Evolutionary conservation across 805 yeast species (phyloP).

Genomic region (Kluyveromyces aestuarii): DNA sequence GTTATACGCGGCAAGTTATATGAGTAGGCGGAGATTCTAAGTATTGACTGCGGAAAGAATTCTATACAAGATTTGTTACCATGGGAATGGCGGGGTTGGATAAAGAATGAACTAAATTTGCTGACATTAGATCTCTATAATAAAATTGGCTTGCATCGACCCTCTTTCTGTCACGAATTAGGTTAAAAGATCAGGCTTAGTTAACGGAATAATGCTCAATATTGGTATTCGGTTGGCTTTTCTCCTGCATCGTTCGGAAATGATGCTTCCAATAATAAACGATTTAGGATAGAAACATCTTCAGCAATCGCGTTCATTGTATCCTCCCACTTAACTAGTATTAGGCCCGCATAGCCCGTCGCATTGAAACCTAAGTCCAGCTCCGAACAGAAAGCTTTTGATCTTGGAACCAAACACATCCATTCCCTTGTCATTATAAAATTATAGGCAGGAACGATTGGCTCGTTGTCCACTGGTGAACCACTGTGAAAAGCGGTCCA

Average conservation of each 20-base stretch:
- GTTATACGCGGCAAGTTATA: no score
- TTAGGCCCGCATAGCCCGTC: constrained; percentile 69
- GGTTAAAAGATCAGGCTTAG: no score
- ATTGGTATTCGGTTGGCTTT: constrained; percentile 56
- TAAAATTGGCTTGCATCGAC: no score
- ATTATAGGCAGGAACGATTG: constrained; percentile 54
- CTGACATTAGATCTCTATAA: no score
- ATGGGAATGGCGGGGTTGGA: no score
- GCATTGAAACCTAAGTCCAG: constrained; percentile 59
- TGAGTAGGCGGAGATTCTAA: no score
- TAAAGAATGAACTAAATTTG: no score
- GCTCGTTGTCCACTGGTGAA: constrained; percentile 4
- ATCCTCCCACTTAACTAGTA: constrained; percentile 63
- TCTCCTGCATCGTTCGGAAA: constrained; percentile 52
- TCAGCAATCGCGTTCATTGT: constrained; percentile 39
- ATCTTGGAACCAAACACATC: constrained; percentile 83
- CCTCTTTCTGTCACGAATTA: no score
- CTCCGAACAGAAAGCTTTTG: constrained; percentile 41
- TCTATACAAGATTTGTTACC: no score
- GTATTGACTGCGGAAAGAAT: no score
- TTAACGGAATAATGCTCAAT: constrained; percentile 25
- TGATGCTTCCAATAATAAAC: constrained; percentile 57
- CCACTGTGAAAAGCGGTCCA: constrained; percentile 24
- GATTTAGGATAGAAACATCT: constrained; percentile 35
- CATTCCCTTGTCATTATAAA: constrained; percentile 73